Evolutionary conservation across 1,284 basidiomycete genomes (phyloP), one percentile per base, ranked within the genome.

Genomic region (Cystobasidiaceae sp.): DNA sequence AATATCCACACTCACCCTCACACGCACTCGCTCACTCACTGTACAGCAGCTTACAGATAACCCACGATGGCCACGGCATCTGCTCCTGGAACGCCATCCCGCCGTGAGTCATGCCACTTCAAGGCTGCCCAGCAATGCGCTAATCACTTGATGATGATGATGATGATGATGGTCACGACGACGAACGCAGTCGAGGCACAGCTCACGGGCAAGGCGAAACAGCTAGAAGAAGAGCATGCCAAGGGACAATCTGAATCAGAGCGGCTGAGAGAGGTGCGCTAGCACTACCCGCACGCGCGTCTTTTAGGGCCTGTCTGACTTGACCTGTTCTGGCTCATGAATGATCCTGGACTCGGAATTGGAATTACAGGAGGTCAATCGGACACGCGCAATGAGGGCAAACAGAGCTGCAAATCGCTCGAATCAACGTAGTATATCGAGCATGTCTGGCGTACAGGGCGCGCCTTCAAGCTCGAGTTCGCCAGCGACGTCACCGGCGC

Each of bases 181-280:
- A n/a, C n/a, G n/a, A n/a, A n/a, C n/a, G n/a, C 49, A 50, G 46
- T 61, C 21, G 46, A 51, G 33, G 46, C 49, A n/a, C 59, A 61
- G 32, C 59, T 52, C 3, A 61, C 59, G 27, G 49, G 59, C 33
- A 61, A 61, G 27, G 59, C 59, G 15, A 61, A 44, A 27, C 59
- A 64, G 43, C 44, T 64, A 32, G 51, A 55, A 34, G 51, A 55
- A 6, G 37, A 55, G 17, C 46, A 49, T 34, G 52, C 43, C 13
- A 56, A 46, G 30, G 52, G 51, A 6, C 34, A 45, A 43, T 64
- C 61, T 2, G 61, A 64, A 25, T 51, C 61, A 33, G 61, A 64
- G 61, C 27, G 52, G 23, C 34, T 64, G 19, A 13, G 61, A n/a
- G 61, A 64, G 44, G 61, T 64, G 32, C 3, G 58, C 15, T 19